Evolutionary conservation across 108 stramenopile species (phyloP), one percentile per base, ranked within the genome.

Genomic region (Thalassiosira profunda): DNA sequence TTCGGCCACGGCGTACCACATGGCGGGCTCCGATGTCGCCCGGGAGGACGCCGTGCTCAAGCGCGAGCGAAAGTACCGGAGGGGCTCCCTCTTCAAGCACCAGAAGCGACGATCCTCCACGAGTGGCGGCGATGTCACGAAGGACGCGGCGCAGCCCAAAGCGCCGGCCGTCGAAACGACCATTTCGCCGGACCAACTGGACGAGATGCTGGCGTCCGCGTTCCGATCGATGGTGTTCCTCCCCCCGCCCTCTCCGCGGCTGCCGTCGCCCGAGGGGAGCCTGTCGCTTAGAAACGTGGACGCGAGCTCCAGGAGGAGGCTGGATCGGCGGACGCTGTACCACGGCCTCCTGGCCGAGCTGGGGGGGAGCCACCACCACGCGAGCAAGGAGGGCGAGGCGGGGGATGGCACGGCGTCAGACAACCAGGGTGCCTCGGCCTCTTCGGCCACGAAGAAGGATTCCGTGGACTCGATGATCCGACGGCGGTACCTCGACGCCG

Each of bases 301-400:
- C 71, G 77, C 86, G 1, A 62, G 83, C 7, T 84, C 85, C 33
- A 80, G 85, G 43, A 58, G 56, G 35, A 64, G 90, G 37, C 65
- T 94, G 51, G 93, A 94, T 78, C 81, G 93, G 17, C 63, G 93
- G 29, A 90, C 90, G 8, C 45, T 94, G 42, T 94, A 94, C 55
- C 86, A 82, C 31, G 74, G 80, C 5, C 62, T 91, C 23, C 46
- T 94, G 31, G 48, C 89, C 23, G 93, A 94, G 66, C 77, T 89
- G 86, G 76, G 72, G 12, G 72, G 72, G 5, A 54, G 63, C 8
- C 70, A 71, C 30, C 55, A 59, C 62, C 48, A 52, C 35, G 37
- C 57, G 24, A 12, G 49, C 4, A 8, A 64, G 33, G 20, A 45
- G 29, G 30, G 18, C n/a, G 17, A 61, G 1, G 46, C 48, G 4